Evolutionary conservation across 1,139 yeast genomes (phyloP).

Genomic region (Geotrichum australiense): DNA sequence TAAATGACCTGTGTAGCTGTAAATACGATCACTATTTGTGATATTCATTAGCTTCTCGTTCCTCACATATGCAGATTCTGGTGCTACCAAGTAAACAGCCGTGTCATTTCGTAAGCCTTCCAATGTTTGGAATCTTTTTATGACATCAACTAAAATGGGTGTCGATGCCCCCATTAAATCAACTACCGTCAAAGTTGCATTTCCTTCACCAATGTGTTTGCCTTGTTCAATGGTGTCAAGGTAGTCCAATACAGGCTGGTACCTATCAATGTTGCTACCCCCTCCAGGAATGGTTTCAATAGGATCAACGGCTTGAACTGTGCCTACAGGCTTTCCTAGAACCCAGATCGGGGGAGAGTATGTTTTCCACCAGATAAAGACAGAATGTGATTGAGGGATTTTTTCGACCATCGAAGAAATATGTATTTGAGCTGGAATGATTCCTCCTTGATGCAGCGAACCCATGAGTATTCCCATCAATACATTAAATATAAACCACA

Average conservation of each 20-base stretch:
- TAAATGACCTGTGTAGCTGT: conserved; percentile 25
- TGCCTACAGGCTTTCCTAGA: conserved; percentile 39
- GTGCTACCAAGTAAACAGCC: conserved; percentile 40
- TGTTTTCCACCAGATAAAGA: conserved; percentile 86
- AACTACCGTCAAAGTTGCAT: conserved; percentile 30
- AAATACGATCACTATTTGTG: conserved; percentile 19
- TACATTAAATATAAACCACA: conserved; percentile 64
- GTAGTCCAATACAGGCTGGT: conserved; percentile 35
- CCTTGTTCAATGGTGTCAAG: conserved; percentile 22
- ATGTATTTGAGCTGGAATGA: conserved; percentile 55
- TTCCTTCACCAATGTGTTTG: background rate
- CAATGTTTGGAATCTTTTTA: conserved; percentile 18
- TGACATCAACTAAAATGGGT: conserved; percentile 29
- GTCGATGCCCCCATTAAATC: conserved; percentile 54
- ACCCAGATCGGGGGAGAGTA: conserved; percentile 92
- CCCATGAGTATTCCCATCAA: conserved; percentile 65
- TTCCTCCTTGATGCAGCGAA: conserved; percentile 81
- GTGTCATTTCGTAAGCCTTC: conserved; percentile 18
- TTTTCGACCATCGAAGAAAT: conserved; percentile 20
- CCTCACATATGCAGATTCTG: conserved; percentile 41
- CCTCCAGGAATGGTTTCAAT: conserved; percentile 19
- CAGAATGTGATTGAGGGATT: background rate
- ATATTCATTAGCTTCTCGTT: conserved; percentile 21
- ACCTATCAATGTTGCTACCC: conserved; percentile 32
- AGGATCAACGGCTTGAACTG: conserved; percentile 28